Evolutionary conservation across 495 filamentous ascomycete species (phyloP).

Genomic region (Penicillium roqueforti): DNA sequence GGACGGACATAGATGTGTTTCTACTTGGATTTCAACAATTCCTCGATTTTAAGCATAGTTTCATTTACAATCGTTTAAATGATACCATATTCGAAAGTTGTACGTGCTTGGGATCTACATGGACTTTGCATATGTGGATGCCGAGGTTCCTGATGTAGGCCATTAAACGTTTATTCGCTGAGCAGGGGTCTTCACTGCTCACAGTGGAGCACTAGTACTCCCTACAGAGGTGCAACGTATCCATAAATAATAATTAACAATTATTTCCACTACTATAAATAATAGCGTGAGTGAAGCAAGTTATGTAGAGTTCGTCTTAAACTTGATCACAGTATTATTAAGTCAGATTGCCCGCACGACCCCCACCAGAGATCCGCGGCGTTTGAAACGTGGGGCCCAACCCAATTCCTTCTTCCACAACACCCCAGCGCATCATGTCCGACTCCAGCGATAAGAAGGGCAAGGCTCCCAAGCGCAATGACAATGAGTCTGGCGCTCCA

Average conservation of each 20-base stretch:
- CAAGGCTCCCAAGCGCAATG: constrained; percentile 32
- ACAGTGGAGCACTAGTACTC: not conserved
- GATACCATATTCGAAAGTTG: not conserved
- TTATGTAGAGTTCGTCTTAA: not conserved
- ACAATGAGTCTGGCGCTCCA: constrained; percentile 12
- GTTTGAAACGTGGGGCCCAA: constrained; percentile 34
- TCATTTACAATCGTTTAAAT: constrained; percentile 5
- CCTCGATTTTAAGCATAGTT: constrained; percentile 13
- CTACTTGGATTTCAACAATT: constrained; percentile 30
- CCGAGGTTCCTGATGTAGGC: not conserved
- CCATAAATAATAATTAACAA: not conserved
- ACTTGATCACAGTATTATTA: not conserved
- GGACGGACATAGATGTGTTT: constrained; percentile 23
- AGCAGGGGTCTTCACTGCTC: not conserved
- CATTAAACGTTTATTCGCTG: not conserved
- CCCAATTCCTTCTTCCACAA: constrained; percentile 17
- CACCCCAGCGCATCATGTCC: constrained; percentile 30
- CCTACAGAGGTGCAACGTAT: not conserved
- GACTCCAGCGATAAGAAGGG: constrained; percentile 36
- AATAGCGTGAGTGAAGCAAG: not conserved
- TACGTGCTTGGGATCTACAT: not conserved
- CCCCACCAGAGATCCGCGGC: constrained; percentile 16
- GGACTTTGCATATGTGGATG: not conserved
- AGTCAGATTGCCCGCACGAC: not conserved
- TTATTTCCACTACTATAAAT: not conserved